These are phyloP conservation scores for Boechera stricta DNA, from an alignment of 345 rosid genomes.

Conservation along the genomic window DNA sequence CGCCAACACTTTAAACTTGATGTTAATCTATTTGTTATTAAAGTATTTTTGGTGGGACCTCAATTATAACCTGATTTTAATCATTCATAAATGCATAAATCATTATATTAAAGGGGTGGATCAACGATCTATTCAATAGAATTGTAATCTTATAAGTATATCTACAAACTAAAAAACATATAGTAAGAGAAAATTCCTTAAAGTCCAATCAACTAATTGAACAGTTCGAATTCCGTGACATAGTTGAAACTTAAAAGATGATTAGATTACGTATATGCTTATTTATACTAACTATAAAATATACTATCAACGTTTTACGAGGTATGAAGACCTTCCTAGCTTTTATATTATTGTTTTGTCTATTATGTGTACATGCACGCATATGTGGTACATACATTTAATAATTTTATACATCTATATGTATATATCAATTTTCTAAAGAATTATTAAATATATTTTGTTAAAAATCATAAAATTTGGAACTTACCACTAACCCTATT, in stretches of 20 bases:
- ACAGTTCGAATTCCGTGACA: conserved; percentile 46
- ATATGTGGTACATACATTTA: background rate
- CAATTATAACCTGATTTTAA: conserved; percentile 45
- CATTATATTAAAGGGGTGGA: conserved; percentile 44
- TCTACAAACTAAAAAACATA: conserved; percentile 13
- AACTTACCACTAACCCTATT: conserved; percentile 22
- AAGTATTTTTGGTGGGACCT: conserved; percentile 43
- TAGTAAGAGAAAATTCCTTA: conserved; percentile 37
- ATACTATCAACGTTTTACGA: conserved; percentile 38
- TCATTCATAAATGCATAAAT: conserved; percentile 27
- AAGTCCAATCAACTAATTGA: conserved; percentile 48
- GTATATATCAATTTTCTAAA: background rate
- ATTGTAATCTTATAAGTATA: conserved; percentile 36
- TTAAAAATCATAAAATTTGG: conserved; percentile 19
- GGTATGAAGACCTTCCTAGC: conserved; percentile 39
- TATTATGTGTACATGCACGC: conserved; percentile 20
- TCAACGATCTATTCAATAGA: conserved; percentile 35
- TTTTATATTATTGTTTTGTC: conserved; percentile 30
- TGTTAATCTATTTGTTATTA: conserved; percentile 43
- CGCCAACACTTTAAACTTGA: conserved; percentile 59
- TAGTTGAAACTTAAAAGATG: conserved; percentile 17
- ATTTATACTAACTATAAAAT: conserved; percentile 24
- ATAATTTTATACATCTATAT: too few species aligned
- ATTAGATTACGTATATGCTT: conserved; percentile 42
- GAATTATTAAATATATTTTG: background rate